Conservation (phyloP, 2,329 filamentous ascomycete genomes). For the Massarina eburnea region DNA sequence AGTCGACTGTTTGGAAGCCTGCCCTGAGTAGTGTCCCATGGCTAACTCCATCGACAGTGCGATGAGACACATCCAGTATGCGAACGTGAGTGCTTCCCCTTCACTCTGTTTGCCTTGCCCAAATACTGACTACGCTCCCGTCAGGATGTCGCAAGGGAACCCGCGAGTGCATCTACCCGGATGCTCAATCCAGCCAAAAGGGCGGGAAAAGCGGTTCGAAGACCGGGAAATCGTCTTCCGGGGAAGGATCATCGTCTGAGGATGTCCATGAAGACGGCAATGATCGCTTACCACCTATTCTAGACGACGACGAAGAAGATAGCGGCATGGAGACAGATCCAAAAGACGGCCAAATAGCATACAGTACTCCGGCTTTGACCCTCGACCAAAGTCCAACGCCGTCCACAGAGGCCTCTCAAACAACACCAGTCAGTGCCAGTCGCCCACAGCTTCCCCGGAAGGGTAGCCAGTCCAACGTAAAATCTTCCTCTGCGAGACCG, state of each 20-base stretch:
- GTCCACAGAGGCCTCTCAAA: slow-evolving; percentile 51
- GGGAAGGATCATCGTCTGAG: slow-evolving; percentile 56
- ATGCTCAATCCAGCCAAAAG: slow-evolving; percentile 59
- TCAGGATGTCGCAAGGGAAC: slow-evolving; percentile 86
- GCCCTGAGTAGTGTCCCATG: not conserved
- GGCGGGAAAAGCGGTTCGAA: slow-evolving; percentile 51
- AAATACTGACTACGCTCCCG: slow-evolving; percentile 16
- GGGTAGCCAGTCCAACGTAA: slow-evolving; percentile 31
- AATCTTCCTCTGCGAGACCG: slow-evolving; percentile 16
- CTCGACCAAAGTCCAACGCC: slow-evolving; percentile 55
- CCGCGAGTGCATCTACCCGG: slow-evolving; percentile 88
- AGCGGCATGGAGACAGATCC: slow-evolving; percentile 27
- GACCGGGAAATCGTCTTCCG: slow-evolving; percentile 44
- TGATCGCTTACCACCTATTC: slow-evolving; percentile 46
- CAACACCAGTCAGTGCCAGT: slow-evolving; percentile 21
- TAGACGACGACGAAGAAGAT: slow-evolving; percentile 47
- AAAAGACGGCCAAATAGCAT: slow-evolving; percentile 35
- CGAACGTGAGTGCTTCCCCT: slow-evolving; percentile 59
- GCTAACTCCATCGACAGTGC: slow-evolving; percentile 60
- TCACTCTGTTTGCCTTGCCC: slow-evolving; percentile 5
- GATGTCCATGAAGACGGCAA: slow-evolving; percentile 48
- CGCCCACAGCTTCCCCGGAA: slow-evolving; percentile 37
- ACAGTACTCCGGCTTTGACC: slow-evolving; percentile 43
- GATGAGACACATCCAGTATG: slow-evolving; percentile 87
- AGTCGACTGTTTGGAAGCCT: slow-evolving; percentile 4